Conservation (phyloP, 768 basidiomycete species). For the Multifurca ochricompacta region DNA sequence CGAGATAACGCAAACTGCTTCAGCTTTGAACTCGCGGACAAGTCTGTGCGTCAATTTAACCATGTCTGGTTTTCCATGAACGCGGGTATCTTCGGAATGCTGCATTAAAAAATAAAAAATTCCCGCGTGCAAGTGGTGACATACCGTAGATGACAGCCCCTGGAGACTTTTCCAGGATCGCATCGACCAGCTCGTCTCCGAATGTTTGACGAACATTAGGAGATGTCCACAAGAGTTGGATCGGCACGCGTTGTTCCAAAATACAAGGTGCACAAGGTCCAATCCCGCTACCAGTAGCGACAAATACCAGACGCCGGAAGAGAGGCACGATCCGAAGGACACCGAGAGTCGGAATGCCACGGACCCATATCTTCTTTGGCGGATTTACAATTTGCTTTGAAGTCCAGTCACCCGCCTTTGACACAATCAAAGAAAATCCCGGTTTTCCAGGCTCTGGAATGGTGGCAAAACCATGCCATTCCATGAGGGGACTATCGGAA, state of each 20-base stretch:
- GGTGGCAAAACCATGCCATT: constrained; percentile 55
- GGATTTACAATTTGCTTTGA: constrained; percentile 44
- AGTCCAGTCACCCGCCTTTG: constrained; percentile 56
- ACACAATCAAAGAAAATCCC: constrained; percentile 48
- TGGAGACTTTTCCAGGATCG: constrained; percentile 45
- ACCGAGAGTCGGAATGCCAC: constrained; percentile 49
- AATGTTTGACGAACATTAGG: constrained; percentile 55
- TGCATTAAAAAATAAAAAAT: constrained; percentile 10
- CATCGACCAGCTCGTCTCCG: constrained; percentile 51
- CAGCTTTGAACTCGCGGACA: constrained; percentile 32
- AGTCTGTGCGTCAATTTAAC: constrained; percentile 31
- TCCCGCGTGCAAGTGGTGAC: constrained; percentile 12
- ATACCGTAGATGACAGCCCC: constrained; percentile 50
- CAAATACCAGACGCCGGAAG: constrained; percentile 48
- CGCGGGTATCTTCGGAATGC: constrained; percentile 32
- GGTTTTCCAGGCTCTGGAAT: constrained; percentile 34
- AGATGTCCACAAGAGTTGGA: constrained; percentile 54
- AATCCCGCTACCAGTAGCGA: constrained; percentile 52
- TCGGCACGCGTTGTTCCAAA: constrained; percentile 42
- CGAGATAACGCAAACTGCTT: constrained; percentile 51
- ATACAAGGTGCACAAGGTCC: constrained; percentile 54
- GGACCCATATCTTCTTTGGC: constrained; percentile 48
- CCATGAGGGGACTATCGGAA: constrained; percentile 40
- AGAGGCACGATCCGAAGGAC: constrained; percentile 47
- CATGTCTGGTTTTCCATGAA: constrained; percentile 32